Evolutionary conservation across 1,139 yeast genomes (phyloP).

Genomic region (Arxiozyma slooffiae): DNA sequence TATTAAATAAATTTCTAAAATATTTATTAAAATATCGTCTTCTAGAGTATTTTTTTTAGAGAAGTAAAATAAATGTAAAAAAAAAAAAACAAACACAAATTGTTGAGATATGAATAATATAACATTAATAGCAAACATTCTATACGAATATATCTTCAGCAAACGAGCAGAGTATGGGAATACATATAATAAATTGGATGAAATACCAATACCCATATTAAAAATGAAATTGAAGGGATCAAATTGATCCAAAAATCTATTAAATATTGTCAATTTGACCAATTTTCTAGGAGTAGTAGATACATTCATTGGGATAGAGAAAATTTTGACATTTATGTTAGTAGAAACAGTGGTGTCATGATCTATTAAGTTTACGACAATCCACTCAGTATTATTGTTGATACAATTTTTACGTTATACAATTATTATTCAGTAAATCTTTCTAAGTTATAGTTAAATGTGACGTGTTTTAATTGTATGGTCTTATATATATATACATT

Average conservation of each 20-base stretch:
- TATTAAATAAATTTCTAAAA: slow-evolving; percentile 35
- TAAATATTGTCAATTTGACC: slow-evolving; percentile 1
- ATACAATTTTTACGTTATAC: too few species aligned
- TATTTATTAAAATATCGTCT: slow-evolving; percentile 14
- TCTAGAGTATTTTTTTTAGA: slow-evolving; percentile 8
- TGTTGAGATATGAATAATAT: slow-evolving; percentile 38
- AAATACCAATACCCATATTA: slow-evolving; percentile 80
- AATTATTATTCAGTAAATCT: too few species aligned
- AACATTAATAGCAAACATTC: slow-evolving; percentile 49
- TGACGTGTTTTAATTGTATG: too few species aligned
- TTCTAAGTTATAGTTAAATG: too few species aligned
- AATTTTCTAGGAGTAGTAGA: not conserved
- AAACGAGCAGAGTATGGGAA: slow-evolving; percentile 59
- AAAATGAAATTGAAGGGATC: slow-evolving; percentile 58
- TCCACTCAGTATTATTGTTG: too few species aligned
- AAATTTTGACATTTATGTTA: not conserved
- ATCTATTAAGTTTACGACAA: too few species aligned
- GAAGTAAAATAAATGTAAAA: slow-evolving; percentile 14
- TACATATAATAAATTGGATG: slow-evolving; percentile 46
- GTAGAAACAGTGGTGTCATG: not conserved
- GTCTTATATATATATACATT: too few species aligned
- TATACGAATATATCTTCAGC: slow-evolving; percentile 49
- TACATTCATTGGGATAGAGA: not conserved
- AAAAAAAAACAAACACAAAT: slow-evolving; percentile 23
- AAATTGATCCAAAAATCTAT: slow-evolving; percentile 24